Conservation (phyloP, 2,329 filamentous ascomycete genomes). For the Botrytis hyacinthi region DNA sequence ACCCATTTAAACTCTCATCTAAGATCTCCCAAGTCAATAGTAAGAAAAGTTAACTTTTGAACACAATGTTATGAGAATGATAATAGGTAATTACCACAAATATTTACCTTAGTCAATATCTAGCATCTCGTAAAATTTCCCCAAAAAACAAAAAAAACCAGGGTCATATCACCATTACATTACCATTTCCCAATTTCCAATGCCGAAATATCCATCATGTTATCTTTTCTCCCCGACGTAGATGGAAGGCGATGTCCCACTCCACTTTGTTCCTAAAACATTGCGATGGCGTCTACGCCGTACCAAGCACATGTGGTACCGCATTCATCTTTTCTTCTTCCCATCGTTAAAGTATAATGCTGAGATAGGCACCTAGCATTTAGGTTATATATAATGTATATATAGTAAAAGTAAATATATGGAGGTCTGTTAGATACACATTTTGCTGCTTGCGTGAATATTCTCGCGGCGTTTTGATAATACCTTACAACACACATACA, state of each 20-base stretch:
- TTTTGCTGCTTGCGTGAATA: not conserved
- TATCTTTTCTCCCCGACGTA: not conserved
- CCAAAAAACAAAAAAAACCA: not conserved
- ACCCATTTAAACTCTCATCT: not conserved
- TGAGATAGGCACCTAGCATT: not conserved
- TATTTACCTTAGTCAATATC: not conserved
- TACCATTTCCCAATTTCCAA: not conserved
- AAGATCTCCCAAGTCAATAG: not conserved
- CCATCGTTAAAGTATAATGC: not conserved
- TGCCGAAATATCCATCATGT: slow-evolving; percentile 1
- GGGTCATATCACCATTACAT: not conserved
- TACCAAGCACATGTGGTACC: not conserved
- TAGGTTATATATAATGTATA: no score
- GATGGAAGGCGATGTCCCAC: not conserved
- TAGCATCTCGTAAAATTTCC: not conserved
- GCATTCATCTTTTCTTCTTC: not conserved
- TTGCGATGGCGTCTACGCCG: not conserved
- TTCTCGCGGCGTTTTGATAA: not conserved
- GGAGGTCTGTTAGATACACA: not conserved
- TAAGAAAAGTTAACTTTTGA: not conserved
- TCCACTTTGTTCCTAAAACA: not conserved
- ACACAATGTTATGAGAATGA: not conserved
- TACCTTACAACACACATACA: not conserved
- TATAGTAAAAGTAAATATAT: not conserved
- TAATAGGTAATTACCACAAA: not conserved